Base-by-base conservation (phyloP, 768 basidiomycete species). In the Lyophyllum semitale region DNA sequence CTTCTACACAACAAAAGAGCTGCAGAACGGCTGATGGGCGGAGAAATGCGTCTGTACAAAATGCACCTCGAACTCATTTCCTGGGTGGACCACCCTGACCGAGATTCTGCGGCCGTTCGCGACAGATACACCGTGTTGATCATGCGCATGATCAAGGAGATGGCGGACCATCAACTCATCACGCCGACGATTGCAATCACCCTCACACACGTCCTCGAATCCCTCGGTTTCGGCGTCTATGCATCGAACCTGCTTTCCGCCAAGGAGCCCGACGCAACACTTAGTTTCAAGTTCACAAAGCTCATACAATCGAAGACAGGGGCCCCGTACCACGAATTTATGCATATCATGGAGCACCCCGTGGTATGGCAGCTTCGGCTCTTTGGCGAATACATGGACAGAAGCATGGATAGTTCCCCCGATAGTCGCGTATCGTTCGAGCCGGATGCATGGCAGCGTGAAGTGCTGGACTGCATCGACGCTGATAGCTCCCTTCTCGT, bases 371-470 rank as follows among this genome's bases (percentile, higher is more conserved):
- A 89, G 63, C 70, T 90, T 23, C 77, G 84, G n/a, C 66, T 80
- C 11, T 88, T 88, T 53, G 88, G 88, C 6, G 81, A 87, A 58
- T 85, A 74, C 62, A 86, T 90, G 88, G 86, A 88, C 60, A 74
- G 88, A 32, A 84, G 80, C 56, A 85, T 90, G 82, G 88, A 88
- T 57, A 77, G 83, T 38, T 71, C 77, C 49, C 64, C 69, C 0
- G 89, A 90, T 67, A 44, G 65, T 6, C 77, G 88, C 0, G 87
- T 89, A 30, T 57, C 73, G 1, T 90, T 90, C 65, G 69, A 78
- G 20, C 88, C 88, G 0, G 88, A 90, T 63, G 83, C 79, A 1
- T 90, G 88, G 88, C 89, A 90, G 58, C 71, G 83, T 25, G 65
- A 77, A 20, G 88, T 89, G 5, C 70, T 90, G 45, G 84, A 90